A percentile compares a stretch with the other conserved stretches of the same genome.
phyloP scores from a whole-genome alignment of 371 early-diverging fungal genomes.

The Amoeboaphelidium occidentale region DNA sequence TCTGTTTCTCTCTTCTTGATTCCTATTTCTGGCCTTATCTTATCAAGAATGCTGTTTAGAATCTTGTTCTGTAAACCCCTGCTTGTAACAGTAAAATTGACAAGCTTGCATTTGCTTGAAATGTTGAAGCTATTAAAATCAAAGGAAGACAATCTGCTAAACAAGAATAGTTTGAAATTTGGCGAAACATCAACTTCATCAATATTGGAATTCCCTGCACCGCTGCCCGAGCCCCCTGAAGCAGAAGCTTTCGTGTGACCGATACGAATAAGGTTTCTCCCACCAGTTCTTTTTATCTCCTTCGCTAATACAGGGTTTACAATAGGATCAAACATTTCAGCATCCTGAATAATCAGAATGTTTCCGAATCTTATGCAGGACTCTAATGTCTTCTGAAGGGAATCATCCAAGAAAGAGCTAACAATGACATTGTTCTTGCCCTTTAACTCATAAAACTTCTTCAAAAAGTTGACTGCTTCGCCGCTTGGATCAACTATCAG shows the following conservation, averaged over 20 bases:
- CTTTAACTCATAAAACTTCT: constrained; percentile 55
- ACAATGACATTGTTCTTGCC: constrained; percentile 48
- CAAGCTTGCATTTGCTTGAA: constrained; percentile 87
- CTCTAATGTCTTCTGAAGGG: constrained; percentile 90
- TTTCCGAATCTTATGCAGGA: constrained; percentile 94
- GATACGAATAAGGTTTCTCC: constrained; percentile 79
- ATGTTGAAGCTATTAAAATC: constrained; percentile 73
- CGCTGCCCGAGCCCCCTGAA: not conserved
- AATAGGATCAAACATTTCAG: constrained; percentile 88
- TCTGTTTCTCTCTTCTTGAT: constrained; percentile 69
- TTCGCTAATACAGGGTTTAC: constrained; percentile 89
- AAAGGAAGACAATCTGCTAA: constrained; percentile 78
- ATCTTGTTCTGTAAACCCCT: constrained; percentile 88
- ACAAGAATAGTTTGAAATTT: constrained; percentile 72
- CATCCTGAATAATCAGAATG: constrained; percentile 87
- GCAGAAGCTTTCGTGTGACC: constrained; percentile 27
- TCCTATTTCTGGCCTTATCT: constrained; percentile 86
- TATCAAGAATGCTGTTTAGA: constrained; percentile 74
- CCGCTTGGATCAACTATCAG: constrained; percentile 93
- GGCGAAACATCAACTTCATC: constrained; percentile 98
- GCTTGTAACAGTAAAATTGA: constrained; percentile 92
- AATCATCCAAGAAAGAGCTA: constrained; percentile 88
- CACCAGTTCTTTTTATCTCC: constrained; percentile 85
- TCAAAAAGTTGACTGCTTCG: constrained; percentile 66
- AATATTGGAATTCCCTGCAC: no score